Base-by-base conservation (phyloP, 2,329 filamentous ascomycete genomes). In the Dactylellina cionopaga region DNA sequence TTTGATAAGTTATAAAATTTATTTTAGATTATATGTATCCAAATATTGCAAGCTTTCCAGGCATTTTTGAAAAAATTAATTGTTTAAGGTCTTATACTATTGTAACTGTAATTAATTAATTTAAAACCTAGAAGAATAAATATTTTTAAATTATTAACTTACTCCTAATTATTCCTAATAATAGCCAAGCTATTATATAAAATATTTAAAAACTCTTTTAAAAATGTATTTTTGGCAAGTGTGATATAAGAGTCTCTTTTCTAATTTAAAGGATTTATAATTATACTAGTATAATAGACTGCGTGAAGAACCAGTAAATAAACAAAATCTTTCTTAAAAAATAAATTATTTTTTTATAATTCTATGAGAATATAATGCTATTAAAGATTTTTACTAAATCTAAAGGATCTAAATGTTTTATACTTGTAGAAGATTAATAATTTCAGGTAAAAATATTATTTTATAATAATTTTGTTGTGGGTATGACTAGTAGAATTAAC, bases 331-430 rank as follows among this genome's bases (percentile, higher is more conserved):
- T 84, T 83, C 5, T 83, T 84, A 37, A 87, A 84, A 37, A 86
- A 83, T 0, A 89, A 52, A 1, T 80, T 79, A 0, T 83, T 82
- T 0, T 80, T 79, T 0, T 79, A 77, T 2, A 89, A 77, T 75
- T 89, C 84, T 0, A 80, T 74, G 0, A 87, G 76, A 1, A 89
- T 83, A 59, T 88, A 89, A 11, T 80, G 76, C 84, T 86, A 89
- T 49, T 86, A 84, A 5, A 87, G 78, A 0, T 77, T 75, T 6
- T 80, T 65, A 0, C 86, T 86, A 0, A 83, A 76, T 0, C 84
- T 81, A 1, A 89, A 75, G 0, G 82, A 76, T 0, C 81, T 80
- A 15, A 88, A 82, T 0, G 82, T 80, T 49, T 85, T 84, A 76
- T 83, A 89, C 59, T 90, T 86, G 0, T 83, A 82, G 0, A 87